Evolutionary conservation across 805 yeast genomes (phyloP), one percentile per base, ranked within the genome.

Genomic region (Cyberlindnera amylophila): DNA sequence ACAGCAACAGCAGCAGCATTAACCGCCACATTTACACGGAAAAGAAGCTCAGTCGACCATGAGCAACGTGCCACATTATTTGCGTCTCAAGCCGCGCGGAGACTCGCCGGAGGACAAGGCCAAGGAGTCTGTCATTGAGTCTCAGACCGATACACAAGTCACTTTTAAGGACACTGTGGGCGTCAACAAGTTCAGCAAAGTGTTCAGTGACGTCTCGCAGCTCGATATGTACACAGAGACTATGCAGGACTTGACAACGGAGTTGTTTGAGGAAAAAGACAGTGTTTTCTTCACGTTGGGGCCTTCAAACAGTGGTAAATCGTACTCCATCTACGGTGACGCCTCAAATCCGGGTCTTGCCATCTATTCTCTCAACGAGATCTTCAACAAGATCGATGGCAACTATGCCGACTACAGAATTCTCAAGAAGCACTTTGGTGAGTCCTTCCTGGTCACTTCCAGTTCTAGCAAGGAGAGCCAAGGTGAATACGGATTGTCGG

Each of bases 261-360:
- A 50, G 14, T n/a, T 53, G 15, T 50, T 64, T 4, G 50, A 49
- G 3, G 65, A 63, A 8, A 59, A 62, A 15, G 79, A 75, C 49
- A 64, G 70, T 16, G 57, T 70, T 8, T 50, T 74, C 24, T 71
- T 76, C 49, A 66, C 78, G 0, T 51, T 77, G 50, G 82, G 82
- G 1, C 75, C 81, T 27, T 70, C 80, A 0, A 74, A 73, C 28
- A 66, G 76, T 6, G 81, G 81, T 2, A 76, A 76, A 47, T 61
- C 67, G 10, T 62, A 58, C 44, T 58, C 73, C 1, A 47, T 70
- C 4, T 63, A 68, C 44, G 68, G 72, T 21, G 57, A 59, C 43
- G 56, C 42, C 8, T 44, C 57, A 3, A 57, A 60, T 26, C 69
- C 72, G 7, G 75, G 75, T 4, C 49, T 70, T 34, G 56, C 62